Conservation (phyloP, 208 protist species). For the Tetramitus jugosus region DNA sequence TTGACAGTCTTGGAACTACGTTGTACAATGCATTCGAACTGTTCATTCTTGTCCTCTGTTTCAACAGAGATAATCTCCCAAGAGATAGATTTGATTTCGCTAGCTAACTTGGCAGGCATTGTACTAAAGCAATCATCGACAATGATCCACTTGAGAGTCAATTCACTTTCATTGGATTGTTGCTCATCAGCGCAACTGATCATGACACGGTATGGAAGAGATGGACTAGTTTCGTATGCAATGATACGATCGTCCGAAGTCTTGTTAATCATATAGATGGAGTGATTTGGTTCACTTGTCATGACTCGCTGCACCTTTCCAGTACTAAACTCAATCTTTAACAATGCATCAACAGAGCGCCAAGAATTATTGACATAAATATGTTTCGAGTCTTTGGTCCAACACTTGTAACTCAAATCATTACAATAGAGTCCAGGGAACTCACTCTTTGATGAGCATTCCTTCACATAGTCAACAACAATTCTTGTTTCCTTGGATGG, state of each 20-base stretch:
- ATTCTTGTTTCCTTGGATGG: not conserved
- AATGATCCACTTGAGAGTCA: no score
- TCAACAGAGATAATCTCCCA: not conserved
- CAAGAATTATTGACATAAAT: not conserved
- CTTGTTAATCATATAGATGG: no score
- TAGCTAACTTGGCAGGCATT: no score
- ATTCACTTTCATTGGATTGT: no score
- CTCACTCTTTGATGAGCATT: no score
- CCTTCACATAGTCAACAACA: not conserved
- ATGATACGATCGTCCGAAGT: no score
- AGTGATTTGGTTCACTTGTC: no score
- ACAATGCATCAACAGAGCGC: not conserved
- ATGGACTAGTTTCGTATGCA: no score
- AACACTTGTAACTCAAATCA: not conserved
- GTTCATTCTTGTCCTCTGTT: not conserved
- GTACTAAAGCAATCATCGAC: no score
- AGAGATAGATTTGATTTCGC: not conserved
- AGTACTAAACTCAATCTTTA: no score
- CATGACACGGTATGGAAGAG: not conserved
- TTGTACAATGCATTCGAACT: not conserved
- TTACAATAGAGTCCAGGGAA: not conserved
- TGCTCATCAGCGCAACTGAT: no score
- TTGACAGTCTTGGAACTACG: not conserved
- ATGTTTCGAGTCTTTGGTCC: not conserved
- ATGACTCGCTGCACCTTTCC: no score